phyloP scores from a whole-genome alignment of 768 basidiomycete genomes.

The Gyrodon lividus region DNA sequence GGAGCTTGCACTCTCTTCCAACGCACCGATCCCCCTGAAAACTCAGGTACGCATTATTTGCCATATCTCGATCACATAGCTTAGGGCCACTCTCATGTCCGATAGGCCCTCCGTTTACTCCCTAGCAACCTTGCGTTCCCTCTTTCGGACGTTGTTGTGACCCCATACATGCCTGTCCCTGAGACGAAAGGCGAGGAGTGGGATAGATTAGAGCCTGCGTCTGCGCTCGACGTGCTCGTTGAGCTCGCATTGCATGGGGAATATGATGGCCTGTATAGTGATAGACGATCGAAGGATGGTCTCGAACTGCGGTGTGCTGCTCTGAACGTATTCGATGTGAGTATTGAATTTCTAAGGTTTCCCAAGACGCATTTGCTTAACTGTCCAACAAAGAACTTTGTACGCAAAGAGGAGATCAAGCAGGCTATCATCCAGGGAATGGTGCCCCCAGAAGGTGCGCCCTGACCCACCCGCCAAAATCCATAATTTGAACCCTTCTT shows the following conservation, averaged over 20 bases:
- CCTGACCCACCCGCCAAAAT: background rate
- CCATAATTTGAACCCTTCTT: background rate
- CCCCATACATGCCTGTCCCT: constrained; percentile 74
- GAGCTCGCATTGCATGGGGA: constrained; percentile 86
- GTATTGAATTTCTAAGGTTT: constrained; percentile 2
- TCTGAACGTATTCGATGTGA: constrained; percentile 80
- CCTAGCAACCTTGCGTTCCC: constrained; percentile 55
- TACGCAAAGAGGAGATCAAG: constrained; percentile 67
- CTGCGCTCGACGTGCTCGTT: constrained; percentile 80
- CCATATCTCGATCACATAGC: constrained; percentile 6
- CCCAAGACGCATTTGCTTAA: background rate
- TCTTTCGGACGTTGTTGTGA: constrained; percentile 64
- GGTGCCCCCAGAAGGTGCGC: constrained; percentile 56
- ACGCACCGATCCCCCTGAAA: constrained; percentile 85
- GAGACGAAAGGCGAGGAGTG: constrained; percentile 90
- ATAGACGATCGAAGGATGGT: constrained; percentile 59
- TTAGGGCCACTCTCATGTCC: constrained; percentile 27
- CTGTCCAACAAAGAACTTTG: constrained; percentile 57
- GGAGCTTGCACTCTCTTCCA: constrained; percentile 90
- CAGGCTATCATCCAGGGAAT: constrained; percentile 70
- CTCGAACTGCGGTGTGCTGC: constrained; percentile 78
- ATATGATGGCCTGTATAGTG: constrained; percentile 66
- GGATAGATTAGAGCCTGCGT: constrained; percentile 80
- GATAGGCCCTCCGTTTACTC: constrained; percentile 58
- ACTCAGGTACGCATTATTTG: constrained; percentile 57